Evolutionary conservation across 352 stramenopile species (phyloP).

Genomic region (Globisporangium heterothallicum): DNA sequence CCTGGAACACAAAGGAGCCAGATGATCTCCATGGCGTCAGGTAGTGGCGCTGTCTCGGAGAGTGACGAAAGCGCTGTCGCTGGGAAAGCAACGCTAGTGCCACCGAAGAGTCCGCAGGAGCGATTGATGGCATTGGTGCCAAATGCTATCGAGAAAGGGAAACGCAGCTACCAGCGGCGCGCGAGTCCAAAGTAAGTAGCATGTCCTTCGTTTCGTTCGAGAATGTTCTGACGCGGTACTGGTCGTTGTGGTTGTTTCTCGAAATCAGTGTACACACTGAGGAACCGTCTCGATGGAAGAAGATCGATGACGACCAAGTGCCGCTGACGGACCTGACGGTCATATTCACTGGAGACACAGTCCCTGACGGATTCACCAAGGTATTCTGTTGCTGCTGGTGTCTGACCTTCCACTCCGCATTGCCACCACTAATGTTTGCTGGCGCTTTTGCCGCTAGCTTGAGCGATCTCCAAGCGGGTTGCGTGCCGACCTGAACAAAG

Average conservation of each 20-base stretch:
- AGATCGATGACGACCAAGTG: conserved; percentile 32
- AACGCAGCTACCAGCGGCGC: conserved; percentile 27
- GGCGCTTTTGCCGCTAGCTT: conserved; percentile 27
- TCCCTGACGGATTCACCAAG: conserved; percentile 72
- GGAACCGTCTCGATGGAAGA: conserved; percentile 39
- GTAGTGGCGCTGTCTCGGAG: conserved; percentile 4
- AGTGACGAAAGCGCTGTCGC: conserved; percentile 1
- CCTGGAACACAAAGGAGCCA: neutral
- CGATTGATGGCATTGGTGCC: conserved; percentile 35
- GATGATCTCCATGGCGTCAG: conserved; percentile 2
- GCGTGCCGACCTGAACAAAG: conserved; percentile 78
- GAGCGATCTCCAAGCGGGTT: conserved; percentile 68
- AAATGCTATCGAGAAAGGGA: conserved; percentile 45
- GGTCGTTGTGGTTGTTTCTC: neutral
- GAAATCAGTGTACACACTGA: neutral
- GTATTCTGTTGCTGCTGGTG: conserved; percentile 17
- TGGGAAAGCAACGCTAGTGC: conserved; percentile 10
- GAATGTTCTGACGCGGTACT: too few relatives aligned
- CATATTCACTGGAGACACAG: conserved; percentile 69
- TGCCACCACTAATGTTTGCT: neutral
- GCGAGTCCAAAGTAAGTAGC: conserved; percentile 21
- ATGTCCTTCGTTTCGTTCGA: too few relatives aligned
- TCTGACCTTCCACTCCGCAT: neutral
- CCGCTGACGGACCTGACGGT: conserved; percentile 70
- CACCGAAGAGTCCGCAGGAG: conserved; percentile 57